Base-by-base conservation (phyloP, 2,329 filamentous ascomycete genomes). In the Cladophialophora carrionii region DNA sequence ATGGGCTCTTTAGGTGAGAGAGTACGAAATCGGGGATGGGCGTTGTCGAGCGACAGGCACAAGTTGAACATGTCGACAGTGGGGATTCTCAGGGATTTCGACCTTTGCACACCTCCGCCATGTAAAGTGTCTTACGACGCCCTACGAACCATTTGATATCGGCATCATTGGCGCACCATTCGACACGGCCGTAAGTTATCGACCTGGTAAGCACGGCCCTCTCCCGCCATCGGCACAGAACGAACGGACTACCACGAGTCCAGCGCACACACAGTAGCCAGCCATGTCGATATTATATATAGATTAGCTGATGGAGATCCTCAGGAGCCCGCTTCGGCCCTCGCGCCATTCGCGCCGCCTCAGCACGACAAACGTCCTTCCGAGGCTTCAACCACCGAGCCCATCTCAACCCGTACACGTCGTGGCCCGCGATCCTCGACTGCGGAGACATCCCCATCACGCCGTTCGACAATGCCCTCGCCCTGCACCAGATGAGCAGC, bases 361-460 rank as follows among this genome's bases (percentile, higher is more conserved):
- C 91, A 34, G 84, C 88, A 7, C 87, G 92, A 22, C 92, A 96
- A 78, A 91, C 89, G 14, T 84, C 87, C 2, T 91, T 90, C 76
- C 86, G 91, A 49, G 90, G 89, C 74, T 92, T 90, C 84, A 96
- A 96, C 78, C 86, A 90, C 1, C 87, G 92, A 24, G 92, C 91
- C 1, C 84, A 84, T 46, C 84, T 96, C 70, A 97, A 96, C 77
- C 92, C 93, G 0, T 96, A 95, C 79, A 81, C 82, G 48, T 89
- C 85, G 61, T 94, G 90, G 89, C 90, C 90, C 0, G 87, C 81
- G 46, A 86, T 96, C 65, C 81, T 94, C 57, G 93, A 97, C 80
- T 97, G 93, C 76, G 93, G 93, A 54, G 93, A 96, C 75, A 92
- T 96, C 62, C 92, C 93, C 31, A 83, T 96, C 70, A 91, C 89